phyloP scores from a whole-genome alignment of 139 green algal genomes.

The Volvox africanus region DNA sequence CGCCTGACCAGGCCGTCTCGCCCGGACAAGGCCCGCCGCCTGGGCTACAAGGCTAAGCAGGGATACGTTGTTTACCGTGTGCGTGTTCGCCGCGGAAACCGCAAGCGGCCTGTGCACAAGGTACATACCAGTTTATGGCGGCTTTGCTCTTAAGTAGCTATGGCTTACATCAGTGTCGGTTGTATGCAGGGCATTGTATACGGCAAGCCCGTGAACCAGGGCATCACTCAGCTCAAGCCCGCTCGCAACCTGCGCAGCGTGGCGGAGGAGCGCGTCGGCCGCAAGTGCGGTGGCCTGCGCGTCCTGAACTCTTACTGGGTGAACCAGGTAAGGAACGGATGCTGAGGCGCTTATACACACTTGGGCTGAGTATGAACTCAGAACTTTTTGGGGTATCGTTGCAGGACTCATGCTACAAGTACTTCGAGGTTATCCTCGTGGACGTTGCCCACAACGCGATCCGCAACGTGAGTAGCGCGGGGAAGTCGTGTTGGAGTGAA shows the following conservation, averaged over 20 bases:
- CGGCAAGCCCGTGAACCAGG: conserved; percentile 97
- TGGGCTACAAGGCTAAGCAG: conserved; percentile 99
- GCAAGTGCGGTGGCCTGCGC: conserved; percentile 93
- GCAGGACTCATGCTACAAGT: conserved; percentile 99
- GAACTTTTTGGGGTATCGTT: background rate
- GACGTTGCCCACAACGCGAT: conserved; percentile 96
- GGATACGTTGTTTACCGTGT: conserved; percentile 97
- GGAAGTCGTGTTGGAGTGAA: background rate
- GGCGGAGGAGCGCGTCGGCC: conserved; percentile 97
- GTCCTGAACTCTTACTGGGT: conserved; percentile 99
- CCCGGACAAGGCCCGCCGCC: conserved; percentile 96
- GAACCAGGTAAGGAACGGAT: conserved; percentile 85
- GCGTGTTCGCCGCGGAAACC: conserved; percentile 94
- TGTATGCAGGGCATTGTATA: conserved; percentile 94
- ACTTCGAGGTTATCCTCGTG: conserved; percentile 99
- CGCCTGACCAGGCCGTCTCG: conserved; percentile 90
- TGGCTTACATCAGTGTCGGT: background rate
- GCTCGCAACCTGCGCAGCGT: conserved; percentile 92
- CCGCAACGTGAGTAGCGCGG: conserved; percentile 81
- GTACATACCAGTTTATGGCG: conserved; percentile 57
- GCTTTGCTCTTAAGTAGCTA: background rate
- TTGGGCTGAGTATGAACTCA: background rate
- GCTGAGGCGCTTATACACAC: background rate
- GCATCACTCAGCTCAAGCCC: conserved; percentile 98
- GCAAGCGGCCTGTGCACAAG: conserved; percentile 97